Conservation (phyloP, 257 asterid species). For the Gentiana macrophylla region DNA sequence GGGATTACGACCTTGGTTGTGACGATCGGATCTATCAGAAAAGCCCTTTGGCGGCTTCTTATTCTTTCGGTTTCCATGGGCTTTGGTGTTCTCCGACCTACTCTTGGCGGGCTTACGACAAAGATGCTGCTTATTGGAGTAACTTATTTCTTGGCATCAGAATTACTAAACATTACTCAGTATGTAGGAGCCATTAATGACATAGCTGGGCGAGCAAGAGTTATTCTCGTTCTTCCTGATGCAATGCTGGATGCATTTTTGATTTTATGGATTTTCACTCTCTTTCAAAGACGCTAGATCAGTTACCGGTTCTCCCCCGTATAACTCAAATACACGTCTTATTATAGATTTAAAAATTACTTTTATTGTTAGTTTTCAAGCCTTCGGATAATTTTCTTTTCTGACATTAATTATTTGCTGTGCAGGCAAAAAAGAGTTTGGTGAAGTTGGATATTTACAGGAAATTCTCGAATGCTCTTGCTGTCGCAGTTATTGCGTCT, state of each 20-base stretch:
- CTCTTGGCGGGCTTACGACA: constrained; percentile 92
- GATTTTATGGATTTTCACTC: constrained; percentile 96
- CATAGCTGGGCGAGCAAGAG: constrained; percentile 78
- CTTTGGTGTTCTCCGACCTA: constrained; percentile 94
- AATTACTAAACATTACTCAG: constrained; percentile 76
- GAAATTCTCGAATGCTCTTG: constrained; percentile 89
- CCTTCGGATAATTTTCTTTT: constrained; percentile 7
- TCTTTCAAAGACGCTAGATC: constrained; percentile 85
- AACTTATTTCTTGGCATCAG: constrained; percentile 77
- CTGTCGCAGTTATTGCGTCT: constrained; percentile 63
- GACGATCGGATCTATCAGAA: constrained; percentile 67
- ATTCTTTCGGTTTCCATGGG: constrained; percentile 96
- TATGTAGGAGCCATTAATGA: constrained; percentile 91
- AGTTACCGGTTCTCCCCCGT: constrained; percentile 62
- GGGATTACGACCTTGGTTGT: constrained; percentile 95
- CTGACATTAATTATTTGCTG: constrained; percentile 14
- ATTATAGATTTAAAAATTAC: neutral
- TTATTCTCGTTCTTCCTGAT: constrained; percentile 80
- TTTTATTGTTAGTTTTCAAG: constrained; percentile 4
- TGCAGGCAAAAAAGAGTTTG: constrained; percentile 89
- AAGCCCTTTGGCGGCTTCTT: constrained; percentile 73
- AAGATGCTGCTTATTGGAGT: constrained; percentile 80
- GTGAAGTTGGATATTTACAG: constrained; percentile 82
- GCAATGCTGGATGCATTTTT: constrained; percentile 89
- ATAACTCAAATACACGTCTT: neutral